Evolutionary conservation across 345 rosid genomes (phyloP).

Genomic region (Brassica juncea): DNA sequence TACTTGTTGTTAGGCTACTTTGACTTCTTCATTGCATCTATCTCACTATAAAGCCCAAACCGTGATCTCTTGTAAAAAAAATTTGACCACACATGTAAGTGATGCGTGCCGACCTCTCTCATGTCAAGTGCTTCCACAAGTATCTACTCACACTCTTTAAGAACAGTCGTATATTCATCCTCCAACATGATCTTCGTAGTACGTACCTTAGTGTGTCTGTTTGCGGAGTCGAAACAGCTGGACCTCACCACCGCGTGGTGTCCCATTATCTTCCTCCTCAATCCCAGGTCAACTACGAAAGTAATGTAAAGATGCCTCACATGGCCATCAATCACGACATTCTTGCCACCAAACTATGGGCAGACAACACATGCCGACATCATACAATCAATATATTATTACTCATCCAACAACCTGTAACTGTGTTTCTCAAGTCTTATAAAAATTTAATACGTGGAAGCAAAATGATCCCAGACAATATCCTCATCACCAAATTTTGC

Average conservation of each 20-base stretch:
- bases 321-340: background rate
- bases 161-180: background rate
- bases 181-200: constrained; percentile 15
- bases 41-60: constrained; percentile 3
- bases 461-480: constrained; percentile 35
- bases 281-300: constrained; percentile 6
- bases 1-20: background rate
- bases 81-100: too few species aligned
- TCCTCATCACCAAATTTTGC: constrained; percentile 33
- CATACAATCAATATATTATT: background rate
- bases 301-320: constrained; percentile 30
- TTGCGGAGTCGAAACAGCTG: constrained; percentile 32
- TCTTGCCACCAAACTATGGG: constrained; percentile 15
- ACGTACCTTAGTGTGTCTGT: constrained; percentile 4
- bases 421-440: constrained; percentile 11
- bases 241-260: constrained; percentile 30
- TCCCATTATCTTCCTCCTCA: constrained; percentile 9
- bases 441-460: constrained; percentile 31
- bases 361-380: constrained; percentile 7
- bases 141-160: background rate
- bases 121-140: background rate
- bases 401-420: constrained; percentile 27
- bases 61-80: background rate
- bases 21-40: background rate
- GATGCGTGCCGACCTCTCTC: background rate